Conservation (phyloP, 2,329 filamentous ascomycete species). For the Rosellinia necatrix region DNA sequence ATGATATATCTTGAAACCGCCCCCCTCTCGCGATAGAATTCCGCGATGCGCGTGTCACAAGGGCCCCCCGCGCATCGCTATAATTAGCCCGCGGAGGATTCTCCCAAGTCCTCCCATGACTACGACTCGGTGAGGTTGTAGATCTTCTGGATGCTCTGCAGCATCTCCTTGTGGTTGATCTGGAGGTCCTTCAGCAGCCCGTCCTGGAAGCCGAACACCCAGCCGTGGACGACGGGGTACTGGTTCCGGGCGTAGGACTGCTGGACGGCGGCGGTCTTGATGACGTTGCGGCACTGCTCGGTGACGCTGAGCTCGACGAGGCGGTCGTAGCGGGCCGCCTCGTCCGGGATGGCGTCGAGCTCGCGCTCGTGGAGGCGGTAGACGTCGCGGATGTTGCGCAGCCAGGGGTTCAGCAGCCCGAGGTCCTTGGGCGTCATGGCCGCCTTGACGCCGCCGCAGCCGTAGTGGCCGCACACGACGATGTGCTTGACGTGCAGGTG, state of each 20-base stretch:
- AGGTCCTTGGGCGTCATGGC: conserved; percentile 74
- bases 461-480: conserved; percentile 78
- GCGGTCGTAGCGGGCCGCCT: conserved; percentile 65
- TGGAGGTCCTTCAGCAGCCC: conserved; percentile 69
- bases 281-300: conserved; percentile 76
- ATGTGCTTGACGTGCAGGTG: conserved; percentile 83
- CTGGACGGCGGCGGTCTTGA: conserved; percentile 80
- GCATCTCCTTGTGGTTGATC: conserved; percentile 62
- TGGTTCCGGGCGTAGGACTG: conserved; percentile 66
- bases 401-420: conserved; percentile 74
- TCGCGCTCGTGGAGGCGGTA: conserved; percentile 73
- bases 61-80: not conserved
- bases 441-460: conserved; percentile 76
- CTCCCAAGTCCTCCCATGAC: not conserved
- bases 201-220: conserved; percentile 73
- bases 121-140: conserved; percentile 55
- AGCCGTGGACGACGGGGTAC: conserved; percentile 73
- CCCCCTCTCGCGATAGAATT: not conserved
- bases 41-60: not conserved
- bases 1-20: too few species aligned
- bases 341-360: conserved; percentile 65
- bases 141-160: conserved; percentile 66
- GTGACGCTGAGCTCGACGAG: conserved; percentile 85
- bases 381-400: conserved; percentile 75
- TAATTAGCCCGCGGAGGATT: too few species aligned